Conservation (phyloP, 2,329 filamentous ascomycete species). For the Pseudogymnoascus sp. region DNA sequence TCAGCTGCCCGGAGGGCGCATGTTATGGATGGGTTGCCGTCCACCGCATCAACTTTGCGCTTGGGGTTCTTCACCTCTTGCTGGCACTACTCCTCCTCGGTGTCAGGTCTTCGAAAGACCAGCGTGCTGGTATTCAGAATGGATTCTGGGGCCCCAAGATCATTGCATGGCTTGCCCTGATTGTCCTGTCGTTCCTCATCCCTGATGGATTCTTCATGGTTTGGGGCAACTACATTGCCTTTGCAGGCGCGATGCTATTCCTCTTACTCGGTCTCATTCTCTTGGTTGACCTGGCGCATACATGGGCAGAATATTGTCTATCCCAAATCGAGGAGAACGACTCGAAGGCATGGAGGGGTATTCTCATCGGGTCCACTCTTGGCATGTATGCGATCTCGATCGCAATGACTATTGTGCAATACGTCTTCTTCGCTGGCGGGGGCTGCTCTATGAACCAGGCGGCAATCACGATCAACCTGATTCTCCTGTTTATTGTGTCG, state of each 20-base stretch:
- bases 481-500: constrained; percentile 75
- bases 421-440: constrained; percentile 81
- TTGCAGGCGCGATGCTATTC: constrained; percentile 85
- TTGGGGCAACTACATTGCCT: constrained; percentile 90
- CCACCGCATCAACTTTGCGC: constrained; percentile 94
- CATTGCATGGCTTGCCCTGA: constrained; percentile 75
- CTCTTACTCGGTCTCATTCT: constrained; percentile 86
- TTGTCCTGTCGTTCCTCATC: constrained; percentile 91
- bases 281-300: constrained; percentile 89
- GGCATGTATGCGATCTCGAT: constrained; percentile 89
- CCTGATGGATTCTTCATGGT: constrained; percentile 91
- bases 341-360: constrained; percentile 72
- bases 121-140: constrained; percentile 83
- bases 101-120: constrained; percentile 78
- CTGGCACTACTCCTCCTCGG: constrained; percentile 80
- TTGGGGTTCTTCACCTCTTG: constrained; percentile 86
- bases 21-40: constrained; percentile 96
- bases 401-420: constrained; percentile 93
- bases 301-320: constrained; percentile 94
- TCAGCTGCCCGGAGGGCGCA: constrained; percentile 81
- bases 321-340: constrained; percentile 87
- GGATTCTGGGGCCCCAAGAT: constrained; percentile 99
- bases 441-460: constrained; percentile 94
- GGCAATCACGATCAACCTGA: constrained; percentile 86
- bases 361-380: constrained; percentile 86